These are phyloP conservation scores for Botrytis galanthina DNA, from an alignment of 2,329 filamentous ascomycete species.

Conservation along the genomic window DNA sequence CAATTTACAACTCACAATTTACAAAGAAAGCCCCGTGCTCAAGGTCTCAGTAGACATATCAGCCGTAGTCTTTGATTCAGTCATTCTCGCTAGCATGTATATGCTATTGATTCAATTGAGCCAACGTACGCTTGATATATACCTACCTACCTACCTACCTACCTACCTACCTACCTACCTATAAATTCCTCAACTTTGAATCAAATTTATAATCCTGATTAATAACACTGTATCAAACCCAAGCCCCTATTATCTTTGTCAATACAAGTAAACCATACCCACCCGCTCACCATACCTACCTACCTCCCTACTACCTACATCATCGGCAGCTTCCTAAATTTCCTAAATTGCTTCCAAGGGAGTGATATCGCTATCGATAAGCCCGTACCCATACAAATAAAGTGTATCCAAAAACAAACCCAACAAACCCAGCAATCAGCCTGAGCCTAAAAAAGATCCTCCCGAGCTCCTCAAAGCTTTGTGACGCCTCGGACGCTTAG, in stretches of 20 bases:
- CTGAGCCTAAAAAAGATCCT: neutral
- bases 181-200: neutral
- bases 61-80: neutral
- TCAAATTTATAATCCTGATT: neutral
- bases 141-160: neutral
- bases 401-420: neutral
- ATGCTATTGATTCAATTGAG: neutral
- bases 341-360: neutral
- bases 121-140: neutral
- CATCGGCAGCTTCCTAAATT: neutral
- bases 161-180: neutral
- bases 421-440: neutral
- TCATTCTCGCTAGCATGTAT: neutral
- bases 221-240: neutral
- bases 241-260: neutral
- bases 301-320: neutral
- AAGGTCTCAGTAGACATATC: neutral
- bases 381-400: neutral
- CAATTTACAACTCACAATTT: no score
- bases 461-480: neutral
- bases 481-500: neutral
- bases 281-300: neutral
- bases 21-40: neutral
- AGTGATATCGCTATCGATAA: constrained; percentile 17
- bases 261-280: neutral